Conservation (phyloP, 495 filamentous ascomycete species). For the Penicillium manginii region DNA sequence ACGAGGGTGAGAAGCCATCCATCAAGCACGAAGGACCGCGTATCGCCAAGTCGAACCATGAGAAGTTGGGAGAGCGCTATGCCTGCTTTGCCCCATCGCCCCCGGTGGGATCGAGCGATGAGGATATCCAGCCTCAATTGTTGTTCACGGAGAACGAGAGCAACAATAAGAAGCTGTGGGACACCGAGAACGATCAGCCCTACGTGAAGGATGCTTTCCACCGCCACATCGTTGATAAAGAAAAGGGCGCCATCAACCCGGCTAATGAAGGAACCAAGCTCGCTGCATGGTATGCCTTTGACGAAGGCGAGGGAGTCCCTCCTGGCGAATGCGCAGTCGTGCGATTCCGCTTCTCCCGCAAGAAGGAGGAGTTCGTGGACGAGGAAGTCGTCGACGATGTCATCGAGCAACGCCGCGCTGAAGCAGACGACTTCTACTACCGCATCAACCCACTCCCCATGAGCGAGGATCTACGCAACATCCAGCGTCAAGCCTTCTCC, state of each 20-base stretch:
- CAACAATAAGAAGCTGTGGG: conserved; percentile 78
- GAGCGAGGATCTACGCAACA: conserved; percentile 91
- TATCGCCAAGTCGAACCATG: conserved; percentile 72
- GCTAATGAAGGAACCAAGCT: conserved; percentile 80
- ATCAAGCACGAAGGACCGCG: conserved; percentile 67
- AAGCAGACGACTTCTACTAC: conserved; percentile 96
- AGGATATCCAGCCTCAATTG: conserved; percentile 80
- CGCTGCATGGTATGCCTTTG: conserved; percentile 90
- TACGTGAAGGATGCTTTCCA: conserved; percentile 98
- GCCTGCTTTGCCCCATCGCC: conserved; percentile 88
- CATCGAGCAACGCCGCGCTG: conserved; percentile 79
- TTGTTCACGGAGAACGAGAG: conserved; percentile 96
- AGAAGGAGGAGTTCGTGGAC: conserved; percentile 75
- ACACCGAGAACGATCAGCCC: conserved; percentile 71
- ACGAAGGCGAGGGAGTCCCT: conserved; percentile 81
- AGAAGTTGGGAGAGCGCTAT: conserved; percentile 79
- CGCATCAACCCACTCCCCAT: conserved; percentile 92
- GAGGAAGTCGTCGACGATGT: conserved; percentile 92
- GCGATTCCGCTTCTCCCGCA: conserved; percentile 82
- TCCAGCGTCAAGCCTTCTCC: conserved; percentile 90
- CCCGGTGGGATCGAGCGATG: conserved; percentile 71
- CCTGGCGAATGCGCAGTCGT: conserved; percentile 95
- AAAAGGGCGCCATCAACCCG: conserved; percentile 83
- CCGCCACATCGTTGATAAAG: conserved; percentile 77
- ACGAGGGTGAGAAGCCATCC: conserved; percentile 71